phyloP scores from a whole-genome alignment of 192 early-diverging fungal species.

The Coemansia sp. region DNA sequence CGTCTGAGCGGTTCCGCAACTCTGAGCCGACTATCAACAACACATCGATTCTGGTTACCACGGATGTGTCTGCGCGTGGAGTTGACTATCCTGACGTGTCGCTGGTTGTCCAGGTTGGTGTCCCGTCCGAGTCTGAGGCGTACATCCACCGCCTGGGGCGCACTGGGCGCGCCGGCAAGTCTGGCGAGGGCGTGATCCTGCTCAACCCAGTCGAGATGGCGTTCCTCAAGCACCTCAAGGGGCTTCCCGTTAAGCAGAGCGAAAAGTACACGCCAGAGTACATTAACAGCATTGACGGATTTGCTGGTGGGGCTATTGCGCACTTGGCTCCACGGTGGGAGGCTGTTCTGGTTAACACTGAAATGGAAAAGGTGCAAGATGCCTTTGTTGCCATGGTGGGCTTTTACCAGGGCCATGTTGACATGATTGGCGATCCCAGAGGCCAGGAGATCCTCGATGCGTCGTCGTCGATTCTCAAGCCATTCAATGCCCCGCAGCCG shows the following conservation, averaged over 20 bases:
- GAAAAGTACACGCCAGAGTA: slow-evolving; percentile 38
- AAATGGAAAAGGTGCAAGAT: slow-evolving; percentile 34
- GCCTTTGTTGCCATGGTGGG: slow-evolving; percentile 55
- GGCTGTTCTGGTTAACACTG: slow-evolving; percentile 14
- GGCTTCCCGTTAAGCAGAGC: slow-evolving; percentile 62
- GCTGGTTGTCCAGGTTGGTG: slow-evolving; percentile 87
- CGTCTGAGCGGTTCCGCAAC: slow-evolving; percentile 76
- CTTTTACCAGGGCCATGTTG: slow-evolving; percentile 27
- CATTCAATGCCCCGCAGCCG: slow-evolving; percentile 32
- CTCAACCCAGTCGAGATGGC: slow-evolving; percentile 75
- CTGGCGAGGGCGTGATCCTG: slow-evolving; percentile 84
- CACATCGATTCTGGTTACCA: slow-evolving; percentile 79
- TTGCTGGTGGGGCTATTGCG: slow-evolving; percentile 23
- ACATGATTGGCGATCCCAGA: slow-evolving; percentile 21
- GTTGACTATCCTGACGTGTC: slow-evolving; percentile 96
- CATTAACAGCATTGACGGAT: slow-evolving; percentile 21
- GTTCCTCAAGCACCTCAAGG: slow-evolving; percentile 66
- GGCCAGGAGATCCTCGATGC: slow-evolving; percentile 26
- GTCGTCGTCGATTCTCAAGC: slow-evolving; percentile 11
- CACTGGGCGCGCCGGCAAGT: slow-evolving; percentile 92
- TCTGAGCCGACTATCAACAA: slow-evolving; percentile 38
- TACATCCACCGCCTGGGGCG: slow-evolving; percentile 97
- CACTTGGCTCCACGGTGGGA: slow-evolving; percentile 40
- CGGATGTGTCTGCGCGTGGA: slow-evolving; percentile 96
- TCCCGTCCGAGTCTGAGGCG: slow-evolving; percentile 78